Evolutionary conservation across 768 basidiomycete genomes (phyloP), one percentile per base, ranked within the genome.

Genomic region (Phaeotremella fagi): DNA sequence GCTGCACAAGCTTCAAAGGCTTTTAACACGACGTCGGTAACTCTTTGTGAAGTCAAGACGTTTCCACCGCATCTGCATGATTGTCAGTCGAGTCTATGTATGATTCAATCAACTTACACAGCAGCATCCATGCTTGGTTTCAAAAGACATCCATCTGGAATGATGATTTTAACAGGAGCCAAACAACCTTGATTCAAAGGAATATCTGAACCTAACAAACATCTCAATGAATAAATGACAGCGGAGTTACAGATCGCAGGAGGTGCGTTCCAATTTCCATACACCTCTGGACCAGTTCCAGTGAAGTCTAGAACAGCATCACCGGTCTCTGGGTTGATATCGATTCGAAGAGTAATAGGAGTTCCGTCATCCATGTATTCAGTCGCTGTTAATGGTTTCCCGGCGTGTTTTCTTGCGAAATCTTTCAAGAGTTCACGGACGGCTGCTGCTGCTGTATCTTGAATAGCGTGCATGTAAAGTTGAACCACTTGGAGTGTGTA

Each of bases 131-230:
- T 53, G 7, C 35, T 54, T 14, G 60, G 60, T 2, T 47, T 41
- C 2, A 61, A 42, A 2, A 61, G 43, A 31, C 46, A 44, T 25
- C 45, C 28, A 25, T 45, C 33, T 15, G 60, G 60, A 49, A 61
- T 58, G 23, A 35, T 54, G 37, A 61, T 55, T 37, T 22, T 45
- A 31, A 91, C 77, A 0, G 90, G 90, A 11, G 88, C 87, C 9
- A 94, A 80, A 68, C 91, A 94, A 1, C 90, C 90, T 25, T 89
- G 88, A 71, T 95, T 95, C 27, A 95, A 79, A 14, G 90, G 90
- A 42, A 92, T 94, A 62, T 88, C 83, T 26, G 42, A 27, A 20
- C 25, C 50, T 15, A 52, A 14, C 50, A 45, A 23, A 36, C 47
- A 31, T 20, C 62, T 50, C 2, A 71, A 54, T 43, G 57, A 63